phyloP scores from a whole-genome alignment of 2,329 filamentous ascomycete genomes.

The Atkinsonella texensis region DNA sequence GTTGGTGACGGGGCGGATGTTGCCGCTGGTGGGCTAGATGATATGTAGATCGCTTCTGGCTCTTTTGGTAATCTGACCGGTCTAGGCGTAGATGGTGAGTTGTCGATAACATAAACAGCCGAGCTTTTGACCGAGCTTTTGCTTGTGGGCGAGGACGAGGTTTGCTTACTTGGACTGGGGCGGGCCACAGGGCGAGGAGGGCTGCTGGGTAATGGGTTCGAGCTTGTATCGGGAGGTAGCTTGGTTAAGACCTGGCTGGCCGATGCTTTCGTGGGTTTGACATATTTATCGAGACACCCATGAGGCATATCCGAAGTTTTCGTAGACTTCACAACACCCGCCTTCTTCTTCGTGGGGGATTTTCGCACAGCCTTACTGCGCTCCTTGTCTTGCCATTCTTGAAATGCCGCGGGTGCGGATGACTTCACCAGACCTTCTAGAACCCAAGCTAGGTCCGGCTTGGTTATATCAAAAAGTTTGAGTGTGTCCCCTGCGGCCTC shows the following conservation, averaged over 20 bases:
- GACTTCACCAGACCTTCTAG: slow-evolving; percentile 22
- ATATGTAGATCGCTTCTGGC: slow-evolving; percentile 30
- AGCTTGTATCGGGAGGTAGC: slow-evolving; percentile 4
- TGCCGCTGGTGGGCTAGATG: slow-evolving; percentile 28
- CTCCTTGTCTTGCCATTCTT: slow-evolving; percentile 17
- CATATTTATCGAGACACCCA: slow-evolving; percentile 28
- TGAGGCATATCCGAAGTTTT: slow-evolving; percentile 11
- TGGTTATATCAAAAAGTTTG: slow-evolving; percentile 50
- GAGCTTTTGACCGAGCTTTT: slow-evolving; percentile 11
- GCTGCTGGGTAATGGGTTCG: neutral
- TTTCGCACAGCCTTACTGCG: slow-evolving; percentile 12
- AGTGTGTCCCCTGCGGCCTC: slow-evolving; percentile 13
- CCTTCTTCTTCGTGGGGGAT: slow-evolving; percentile 14
- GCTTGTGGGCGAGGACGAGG: slow-evolving; percentile 14
- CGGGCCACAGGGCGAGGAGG: neutral
- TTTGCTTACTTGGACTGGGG: slow-evolving; percentile 23
- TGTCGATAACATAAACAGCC: slow-evolving; percentile 26
- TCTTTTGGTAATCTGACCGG: slow-evolving; percentile 12
- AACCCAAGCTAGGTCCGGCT: slow-evolving; percentile 38
- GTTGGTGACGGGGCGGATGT: slow-evolving; percentile 17
- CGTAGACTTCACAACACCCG: slow-evolving; percentile 8
- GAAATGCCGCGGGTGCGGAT: slow-evolving; percentile 14
- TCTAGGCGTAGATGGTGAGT: slow-evolving; percentile 33
- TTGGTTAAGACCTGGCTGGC: neutral
- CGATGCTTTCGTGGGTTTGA: slow-evolving; percentile 27